A percentile compares a stretch with the other conserved stretches of the same genome.
Conservation (phyloP, 331 rosid species). For the Rhamnella rubrinervis region DNA sequence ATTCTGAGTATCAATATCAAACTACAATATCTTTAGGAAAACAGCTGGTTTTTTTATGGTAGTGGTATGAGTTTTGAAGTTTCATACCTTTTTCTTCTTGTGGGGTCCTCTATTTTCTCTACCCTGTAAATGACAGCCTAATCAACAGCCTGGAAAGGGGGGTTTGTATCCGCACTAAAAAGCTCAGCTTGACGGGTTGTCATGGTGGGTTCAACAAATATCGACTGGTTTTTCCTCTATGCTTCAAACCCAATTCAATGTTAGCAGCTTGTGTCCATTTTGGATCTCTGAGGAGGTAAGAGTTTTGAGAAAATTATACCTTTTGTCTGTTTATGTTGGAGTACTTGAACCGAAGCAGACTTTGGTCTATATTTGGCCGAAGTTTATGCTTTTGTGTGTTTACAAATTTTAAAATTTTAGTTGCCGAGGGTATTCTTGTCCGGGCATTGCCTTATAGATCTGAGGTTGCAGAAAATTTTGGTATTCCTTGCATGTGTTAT, state of each 20-base stretch:
- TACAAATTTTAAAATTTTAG: background rate
- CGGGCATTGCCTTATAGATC: slow-evolving; percentile 23
- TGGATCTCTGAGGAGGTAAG: slow-evolving; percentile 29
- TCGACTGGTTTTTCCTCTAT: slow-evolving; percentile 28
- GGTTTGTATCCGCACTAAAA: slow-evolving; percentile 29
- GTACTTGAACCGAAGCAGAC: background rate
- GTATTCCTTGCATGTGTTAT: background rate
- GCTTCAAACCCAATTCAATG: slow-evolving; percentile 18
- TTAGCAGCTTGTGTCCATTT: slow-evolving; percentile 2
- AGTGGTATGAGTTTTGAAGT: slow-evolving; percentile 29
- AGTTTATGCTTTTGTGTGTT: background rate
- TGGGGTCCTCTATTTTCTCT: slow-evolving; percentile 52
- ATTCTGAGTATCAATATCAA: slow-evolving; percentile 34
- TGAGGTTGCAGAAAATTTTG: slow-evolving; percentile 17
- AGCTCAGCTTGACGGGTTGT: slow-evolving; percentile 30
- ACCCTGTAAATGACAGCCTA: slow-evolving; percentile 63
- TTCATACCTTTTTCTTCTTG: slow-evolving; percentile 26
- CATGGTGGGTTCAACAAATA: slow-evolving; percentile 22
- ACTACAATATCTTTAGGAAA: slow-evolving; percentile 26
- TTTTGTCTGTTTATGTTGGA: slow-evolving; percentile 13
- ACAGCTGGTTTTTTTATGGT: slow-evolving; percentile 43
- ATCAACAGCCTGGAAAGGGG: slow-evolving; percentile 66
- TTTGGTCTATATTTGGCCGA: slow-evolving; percentile 16
- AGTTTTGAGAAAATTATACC: slow-evolving; percentile 1
- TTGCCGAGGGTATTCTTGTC: background rate